phyloP scores from a whole-genome alignment of 148 eudicot species.

The Persicaria tinctoria region DNA sequence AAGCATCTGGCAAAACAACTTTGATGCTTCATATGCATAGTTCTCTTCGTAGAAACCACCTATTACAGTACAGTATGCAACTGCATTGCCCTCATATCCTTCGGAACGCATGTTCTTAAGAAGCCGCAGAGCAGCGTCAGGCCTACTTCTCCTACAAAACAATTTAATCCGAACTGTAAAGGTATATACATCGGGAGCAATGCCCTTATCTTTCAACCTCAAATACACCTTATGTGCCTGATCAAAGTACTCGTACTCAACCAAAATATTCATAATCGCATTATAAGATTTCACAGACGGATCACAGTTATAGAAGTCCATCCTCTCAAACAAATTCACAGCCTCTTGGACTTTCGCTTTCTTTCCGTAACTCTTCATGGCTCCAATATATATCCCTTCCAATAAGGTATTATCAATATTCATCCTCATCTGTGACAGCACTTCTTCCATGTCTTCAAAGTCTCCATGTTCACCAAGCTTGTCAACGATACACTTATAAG shows the following conservation, averaged over 20 bases:
- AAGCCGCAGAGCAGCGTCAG: constrained; percentile 74
- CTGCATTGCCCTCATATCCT: constrained; percentile 73
- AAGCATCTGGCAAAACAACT: constrained; percentile 86
- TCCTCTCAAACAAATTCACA: constrained; percentile 82
- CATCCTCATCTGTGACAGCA: constrained; percentile 61
- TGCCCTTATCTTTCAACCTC: constrained; percentile 66
- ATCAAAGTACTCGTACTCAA: constrained; percentile 55
- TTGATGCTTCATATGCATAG: constrained; percentile 43
- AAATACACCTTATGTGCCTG: constrained; percentile 95
- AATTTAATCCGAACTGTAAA: constrained; percentile 81
- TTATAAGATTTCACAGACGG: constrained; percentile 65
- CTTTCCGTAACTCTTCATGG: constrained; percentile 79
- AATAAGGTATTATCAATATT: constrained; percentile 47
- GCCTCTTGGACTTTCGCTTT: constrained; percentile 75
- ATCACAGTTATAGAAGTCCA: constrained; percentile 83
- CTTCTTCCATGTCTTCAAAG: constrained; percentile 70
- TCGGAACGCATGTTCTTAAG: constrained; percentile 63
- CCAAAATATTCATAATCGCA: constrained; percentile 76
- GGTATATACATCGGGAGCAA: constrained; percentile 73
- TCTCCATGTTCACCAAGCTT: constrained; percentile 72
- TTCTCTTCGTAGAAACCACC: constrained; percentile 66
- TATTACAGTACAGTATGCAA: constrained; percentile 74
- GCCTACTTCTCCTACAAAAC: constrained; percentile 71
- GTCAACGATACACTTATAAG: constrained; percentile 65
- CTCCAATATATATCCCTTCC: constrained; percentile 80